Evolutionary conservation across 768 basidiomycete species (phyloP).

Genomic region (Boletus patriciae): DNA sequence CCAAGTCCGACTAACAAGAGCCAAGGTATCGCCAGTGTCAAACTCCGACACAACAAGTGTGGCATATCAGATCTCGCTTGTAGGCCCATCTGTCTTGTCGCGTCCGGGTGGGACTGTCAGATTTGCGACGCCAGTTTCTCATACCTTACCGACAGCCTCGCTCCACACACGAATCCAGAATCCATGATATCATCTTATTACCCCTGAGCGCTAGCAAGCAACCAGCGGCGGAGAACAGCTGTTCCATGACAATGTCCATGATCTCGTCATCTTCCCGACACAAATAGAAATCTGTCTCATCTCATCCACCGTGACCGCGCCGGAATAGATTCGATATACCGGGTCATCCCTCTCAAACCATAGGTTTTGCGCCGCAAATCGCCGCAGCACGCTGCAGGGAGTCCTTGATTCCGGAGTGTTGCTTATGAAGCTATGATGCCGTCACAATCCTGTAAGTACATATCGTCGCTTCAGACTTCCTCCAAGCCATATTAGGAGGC

Average conservation of each 20-base stretch:
- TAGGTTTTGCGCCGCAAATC: not conserved
- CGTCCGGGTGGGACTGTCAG: not conserved
- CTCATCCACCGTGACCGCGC: not conserved
- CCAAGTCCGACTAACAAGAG: not conserved
- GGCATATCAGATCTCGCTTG: constrained; percentile 9
- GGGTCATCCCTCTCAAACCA: not conserved
- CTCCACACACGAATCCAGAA: not conserved
- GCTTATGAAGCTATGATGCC: constrained; percentile 3
- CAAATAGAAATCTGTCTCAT: not conserved
- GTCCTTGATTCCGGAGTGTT: not conserved
- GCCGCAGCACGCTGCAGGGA: constrained; percentile 5
- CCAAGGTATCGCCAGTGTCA: not conserved
- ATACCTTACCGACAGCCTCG: not conserved
- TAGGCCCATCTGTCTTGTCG: not conserved
- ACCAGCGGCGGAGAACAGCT: not conserved
- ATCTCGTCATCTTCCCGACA: not conserved
- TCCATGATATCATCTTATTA: constrained; percentile 6
- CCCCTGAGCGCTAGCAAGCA: constrained; percentile 5
- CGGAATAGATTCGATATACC: not conserved
- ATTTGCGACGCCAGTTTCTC: constrained; percentile 3
- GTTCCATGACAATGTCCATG: not conserved
- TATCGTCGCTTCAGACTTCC: not conserved
- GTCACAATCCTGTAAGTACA: not conserved
- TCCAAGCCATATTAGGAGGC: not conserved
- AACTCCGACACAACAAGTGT: constrained; percentile 12